Conservation (phyloP, 2,329 filamentous ascomycete species). For the Fusarium floridanum region DNA sequence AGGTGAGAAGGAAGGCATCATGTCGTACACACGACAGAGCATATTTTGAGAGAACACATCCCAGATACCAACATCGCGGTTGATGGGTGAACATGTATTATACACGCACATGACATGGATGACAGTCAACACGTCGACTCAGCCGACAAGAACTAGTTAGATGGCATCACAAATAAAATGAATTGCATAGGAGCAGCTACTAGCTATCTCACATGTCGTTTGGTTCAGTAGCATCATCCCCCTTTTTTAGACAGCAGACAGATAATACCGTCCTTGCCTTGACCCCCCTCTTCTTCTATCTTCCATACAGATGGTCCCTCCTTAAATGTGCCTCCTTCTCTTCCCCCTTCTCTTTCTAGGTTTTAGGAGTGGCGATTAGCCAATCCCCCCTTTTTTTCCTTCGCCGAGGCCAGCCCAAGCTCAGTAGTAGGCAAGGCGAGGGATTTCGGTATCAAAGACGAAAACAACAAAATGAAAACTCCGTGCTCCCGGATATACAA, state of each 20-base stretch:
- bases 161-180: conserved; percentile 38
- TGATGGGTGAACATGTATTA: too few species aligned
- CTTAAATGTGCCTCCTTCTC: conserved; percentile 17
- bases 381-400: conserved; percentile 8
- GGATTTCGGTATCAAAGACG: conserved; percentile 30
- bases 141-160: neutral
- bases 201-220: conserved; percentile 32
- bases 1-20: neutral
- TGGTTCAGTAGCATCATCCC: conserved; percentile 20
- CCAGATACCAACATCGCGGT: neutral
- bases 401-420: conserved; percentile 26
- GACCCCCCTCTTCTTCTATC: conserved; percentile 31
- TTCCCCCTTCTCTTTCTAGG: conserved; percentile 12
- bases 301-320: conserved; percentile 13
- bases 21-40: neutral
- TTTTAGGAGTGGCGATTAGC: conserved; percentile 29
- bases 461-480: conserved; percentile 30
- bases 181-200: conserved; percentile 30
- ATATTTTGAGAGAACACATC: neutral
- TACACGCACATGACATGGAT: neutral
- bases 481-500: conserved; percentile 42
- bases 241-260: conserved; percentile 21
- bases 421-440: conserved; percentile 20
- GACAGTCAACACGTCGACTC: neutral
- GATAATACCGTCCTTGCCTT: conserved; percentile 19